Evolutionary conservation across 768 basidiomycete genomes (phyloP).

Genomic region (Tricholoma sp.): DNA sequence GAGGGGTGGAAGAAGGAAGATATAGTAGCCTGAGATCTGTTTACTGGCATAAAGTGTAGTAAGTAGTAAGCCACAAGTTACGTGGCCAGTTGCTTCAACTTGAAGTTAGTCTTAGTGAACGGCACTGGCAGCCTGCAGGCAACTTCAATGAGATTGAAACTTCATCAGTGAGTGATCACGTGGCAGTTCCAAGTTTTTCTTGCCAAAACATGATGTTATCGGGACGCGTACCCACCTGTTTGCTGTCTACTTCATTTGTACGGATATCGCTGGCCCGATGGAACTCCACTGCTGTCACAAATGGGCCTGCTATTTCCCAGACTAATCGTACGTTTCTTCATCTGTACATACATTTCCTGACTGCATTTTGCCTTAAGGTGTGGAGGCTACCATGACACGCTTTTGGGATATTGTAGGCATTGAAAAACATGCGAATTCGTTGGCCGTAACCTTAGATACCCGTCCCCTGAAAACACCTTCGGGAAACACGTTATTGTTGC

Average conservation of each 20-base stretch:
- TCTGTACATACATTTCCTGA: neutral
- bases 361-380: constrained; percentile 46
- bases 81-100: no score
- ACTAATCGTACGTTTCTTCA: constrained; percentile 51
- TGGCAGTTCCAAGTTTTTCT: constrained; percentile 8
- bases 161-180: no score
- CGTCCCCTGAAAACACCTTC: constrained; percentile 84
- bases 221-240: constrained; percentile 7
- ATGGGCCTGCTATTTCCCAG: constrained; percentile 47
- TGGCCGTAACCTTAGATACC: constrained; percentile 72
- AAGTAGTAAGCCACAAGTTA: neutral
- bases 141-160: no score
- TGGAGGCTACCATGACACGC: constrained; percentile 78
- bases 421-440: constrained; percentile 46
- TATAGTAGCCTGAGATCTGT: constrained; percentile 29
- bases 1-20: constrained; percentile 33
- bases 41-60: constrained; percentile 8
- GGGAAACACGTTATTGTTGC: constrained; percentile 72
- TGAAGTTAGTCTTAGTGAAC: no score
- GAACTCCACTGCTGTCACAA: constrained; percentile 24
- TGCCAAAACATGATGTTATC: constrained; percentile 11
- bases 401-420: constrained; percentile 95
- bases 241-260: constrained; percentile 6
- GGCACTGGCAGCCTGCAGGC: no score
- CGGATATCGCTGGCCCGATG: constrained; percentile 6